Evolutionary conservation across 306 rosid genomes (phyloP).

Genomic region (Quercus gilva): DNA sequence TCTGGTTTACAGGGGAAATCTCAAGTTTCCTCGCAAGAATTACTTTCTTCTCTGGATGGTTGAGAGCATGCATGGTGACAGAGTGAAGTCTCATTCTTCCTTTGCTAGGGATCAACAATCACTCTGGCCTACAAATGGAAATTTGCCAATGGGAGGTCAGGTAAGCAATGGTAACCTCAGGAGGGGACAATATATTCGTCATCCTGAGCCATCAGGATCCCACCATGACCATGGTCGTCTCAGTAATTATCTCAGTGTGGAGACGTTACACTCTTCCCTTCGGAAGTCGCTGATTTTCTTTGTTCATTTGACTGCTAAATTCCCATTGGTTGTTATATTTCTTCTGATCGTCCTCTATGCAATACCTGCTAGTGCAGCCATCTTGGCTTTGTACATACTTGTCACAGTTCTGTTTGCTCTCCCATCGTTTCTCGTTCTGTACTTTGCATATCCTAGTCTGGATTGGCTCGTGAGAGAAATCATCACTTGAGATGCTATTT

Average conservation of each 20-base stretch:
- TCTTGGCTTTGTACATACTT: conserved; percentile 79
- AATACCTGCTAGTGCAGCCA: conserved; percentile 90
- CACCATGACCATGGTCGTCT: conserved; percentile 28
- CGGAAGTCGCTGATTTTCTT: conserved; percentile 71
- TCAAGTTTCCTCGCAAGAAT: conserved; percentile 88
- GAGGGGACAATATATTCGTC: conserved; percentile 55
- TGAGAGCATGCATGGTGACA: conserved; percentile 92
- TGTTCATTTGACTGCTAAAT: conserved; percentile 85
- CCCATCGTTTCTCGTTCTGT: conserved; percentile 85
- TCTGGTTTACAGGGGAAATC: conserved; percentile 72
- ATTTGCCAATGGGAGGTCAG: conserved; percentile 44
- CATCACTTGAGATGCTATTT: conserved; percentile 44
- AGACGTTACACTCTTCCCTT: conserved; percentile 50
- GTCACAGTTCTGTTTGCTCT: conserved; percentile 83
- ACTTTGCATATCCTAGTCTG: conserved; percentile 94
- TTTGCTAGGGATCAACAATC: conserved; percentile 54
- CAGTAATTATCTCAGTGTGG: conserved; percentile 47
- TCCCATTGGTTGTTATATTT: conserved; percentile 83
- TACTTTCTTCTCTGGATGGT: conserved; percentile 99
- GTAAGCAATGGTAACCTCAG: conserved; percentile 44
- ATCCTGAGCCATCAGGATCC: conserved; percentile 38
- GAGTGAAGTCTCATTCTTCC: conserved; percentile 62
- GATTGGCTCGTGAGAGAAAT: conserved; percentile 97
- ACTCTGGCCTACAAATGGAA: conserved; percentile 48
- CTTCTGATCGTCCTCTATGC: conserved; percentile 80